Conservation (phyloP, 306 rosid genomes). For the Glycyrrhiza uralensis region DNA sequence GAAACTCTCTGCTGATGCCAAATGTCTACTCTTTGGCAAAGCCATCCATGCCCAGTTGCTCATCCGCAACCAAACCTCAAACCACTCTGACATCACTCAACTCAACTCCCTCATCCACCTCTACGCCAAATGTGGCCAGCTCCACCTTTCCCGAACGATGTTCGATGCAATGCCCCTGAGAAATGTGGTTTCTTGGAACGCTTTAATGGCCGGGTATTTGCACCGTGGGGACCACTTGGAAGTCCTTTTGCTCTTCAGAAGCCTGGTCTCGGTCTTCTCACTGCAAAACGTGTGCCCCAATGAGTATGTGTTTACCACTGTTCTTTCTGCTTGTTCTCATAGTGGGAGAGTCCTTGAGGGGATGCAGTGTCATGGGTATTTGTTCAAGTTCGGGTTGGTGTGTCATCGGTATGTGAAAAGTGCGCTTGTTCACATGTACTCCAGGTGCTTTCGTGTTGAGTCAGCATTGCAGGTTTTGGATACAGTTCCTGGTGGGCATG, state of each 20-base stretch:
- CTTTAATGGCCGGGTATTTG: conserved; percentile 58
- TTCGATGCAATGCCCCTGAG: conserved; percentile 48
- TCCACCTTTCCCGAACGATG: conserved; percentile 40
- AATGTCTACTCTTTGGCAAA: conserved; percentile 43
- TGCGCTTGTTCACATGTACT: conserved; percentile 62
- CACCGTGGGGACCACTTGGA: conserved; percentile 40
- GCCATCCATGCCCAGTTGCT: conserved; percentile 50
- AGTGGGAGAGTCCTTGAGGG: conserved; percentile 57
- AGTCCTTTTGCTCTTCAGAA: conserved; percentile 44
- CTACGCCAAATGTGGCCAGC: conserved; percentile 41
- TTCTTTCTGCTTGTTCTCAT: conserved; percentile 47
- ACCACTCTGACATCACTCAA: conserved; percentile 14
- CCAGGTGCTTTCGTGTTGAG: conserved; percentile 37
- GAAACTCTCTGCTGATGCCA: conserved; percentile 43
- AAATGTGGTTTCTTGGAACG: conserved; percentile 57
- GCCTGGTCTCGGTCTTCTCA: conserved; percentile 37
- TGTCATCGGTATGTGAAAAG: conserved; percentile 51
- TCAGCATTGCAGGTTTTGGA: conserved; percentile 48
- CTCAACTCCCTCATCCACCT: conserved; percentile 46
- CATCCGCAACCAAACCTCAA: conserved; percentile 24
- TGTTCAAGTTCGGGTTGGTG: conserved; percentile 49
- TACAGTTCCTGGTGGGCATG: conserved; percentile 7
- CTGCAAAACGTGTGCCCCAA: conserved; percentile 27
- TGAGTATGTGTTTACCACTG: conserved; percentile 49
- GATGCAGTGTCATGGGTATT: conserved; percentile 56